These are phyloP conservation scores for Yamadazyma phyllophila DNA, from an alignment of 805 yeast species.

Conservation along the genomic window DNA sequence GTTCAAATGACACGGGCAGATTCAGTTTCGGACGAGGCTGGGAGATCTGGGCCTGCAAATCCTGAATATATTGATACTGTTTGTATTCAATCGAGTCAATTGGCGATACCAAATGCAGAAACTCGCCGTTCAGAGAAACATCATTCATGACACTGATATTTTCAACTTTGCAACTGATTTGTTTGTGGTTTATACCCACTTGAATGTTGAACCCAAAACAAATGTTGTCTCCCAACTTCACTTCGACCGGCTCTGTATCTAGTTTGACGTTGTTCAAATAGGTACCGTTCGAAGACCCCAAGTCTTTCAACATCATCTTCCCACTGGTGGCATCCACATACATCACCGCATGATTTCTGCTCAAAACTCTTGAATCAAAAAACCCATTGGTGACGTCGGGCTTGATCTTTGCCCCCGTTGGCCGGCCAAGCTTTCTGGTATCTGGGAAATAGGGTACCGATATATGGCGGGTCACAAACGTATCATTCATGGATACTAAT, in stretches of 20 bases:
- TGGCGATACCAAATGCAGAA: slow-evolving; percentile 1
- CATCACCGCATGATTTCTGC: slow-evolving; percentile 91
- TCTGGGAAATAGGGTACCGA: slow-evolving; percentile 82
- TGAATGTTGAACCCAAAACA: slow-evolving; percentile 92
- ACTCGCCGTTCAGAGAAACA: slow-evolving; percentile 7
- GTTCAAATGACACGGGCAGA: slow-evolving; percentile 10
- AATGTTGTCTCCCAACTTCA: slow-evolving; percentile 80
- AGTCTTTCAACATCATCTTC: slow-evolving; percentile 73
- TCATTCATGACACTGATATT: slow-evolving; percentile 58
- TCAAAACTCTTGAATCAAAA: slow-evolving; percentile 89
- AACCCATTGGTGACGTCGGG: slow-evolving; percentile 79
- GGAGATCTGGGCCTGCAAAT: slow-evolving; percentile 18
- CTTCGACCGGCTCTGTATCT: slow-evolving; percentile 56
- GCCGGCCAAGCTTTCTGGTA: slow-evolving; percentile 84
- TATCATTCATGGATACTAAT: slow-evolving; percentile 71
- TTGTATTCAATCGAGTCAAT: slow-evolving; percentile 29
- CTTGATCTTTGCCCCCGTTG: slow-evolving; percentile 62
- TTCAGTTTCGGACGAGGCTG: neutral
- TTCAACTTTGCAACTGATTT: slow-evolving; percentile 81
- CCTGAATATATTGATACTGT: slow-evolving; percentile 37
- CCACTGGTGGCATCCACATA: slow-evolving; percentile 67
- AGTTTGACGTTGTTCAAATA: slow-evolving; percentile 78
- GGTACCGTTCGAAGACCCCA: slow-evolving; percentile 93
- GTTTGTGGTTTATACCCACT: slow-evolving; percentile 66
- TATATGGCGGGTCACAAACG: slow-evolving; percentile 77